phyloP scores from a whole-genome alignment of 2,329 filamentous ascomycete species.

The Trichoderma sp. region DNA sequence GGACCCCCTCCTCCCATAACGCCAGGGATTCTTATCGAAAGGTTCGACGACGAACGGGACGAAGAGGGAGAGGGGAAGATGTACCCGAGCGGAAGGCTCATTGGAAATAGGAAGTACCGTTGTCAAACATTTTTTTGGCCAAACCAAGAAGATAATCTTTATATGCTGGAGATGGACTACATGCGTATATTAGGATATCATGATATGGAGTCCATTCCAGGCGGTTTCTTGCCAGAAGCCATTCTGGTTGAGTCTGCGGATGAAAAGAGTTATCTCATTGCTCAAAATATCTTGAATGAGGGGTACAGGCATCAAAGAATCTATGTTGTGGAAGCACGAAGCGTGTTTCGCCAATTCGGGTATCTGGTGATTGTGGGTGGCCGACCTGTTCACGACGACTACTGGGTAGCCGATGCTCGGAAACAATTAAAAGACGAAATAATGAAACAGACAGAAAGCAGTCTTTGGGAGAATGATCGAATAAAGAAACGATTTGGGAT shows the following conservation, averaged over 20 bases:
- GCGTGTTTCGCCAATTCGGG: not conserved
- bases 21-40: too few relatives aligned
- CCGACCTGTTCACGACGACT: not conserved
- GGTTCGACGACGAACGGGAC: too few relatives aligned
- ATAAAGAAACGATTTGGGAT: too few relatives aligned
- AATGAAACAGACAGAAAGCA: not conserved
- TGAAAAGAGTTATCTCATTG: not conserved
- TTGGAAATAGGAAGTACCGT: not conserved
- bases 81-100: fast-evolving
- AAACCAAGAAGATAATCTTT: fast-evolving
- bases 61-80: not conserved
- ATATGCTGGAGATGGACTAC: not conserved
- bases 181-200: fast-evolving
- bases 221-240: too few relatives aligned
- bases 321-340: not conserved
- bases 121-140: not conserved
- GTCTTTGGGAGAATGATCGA: not conserved
- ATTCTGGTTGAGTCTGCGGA: too few relatives aligned
- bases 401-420: not conserved
- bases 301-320: too few relatives aligned
- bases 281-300: not conserved
- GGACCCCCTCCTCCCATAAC: too few relatives aligned
- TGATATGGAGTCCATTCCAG: too few relatives aligned
- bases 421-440: too few relatives aligned
- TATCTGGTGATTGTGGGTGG: not conserved